Conservation (phyloP, 2,329 filamentous ascomycete genomes). For the Verticillium klebahnii region DNA sequence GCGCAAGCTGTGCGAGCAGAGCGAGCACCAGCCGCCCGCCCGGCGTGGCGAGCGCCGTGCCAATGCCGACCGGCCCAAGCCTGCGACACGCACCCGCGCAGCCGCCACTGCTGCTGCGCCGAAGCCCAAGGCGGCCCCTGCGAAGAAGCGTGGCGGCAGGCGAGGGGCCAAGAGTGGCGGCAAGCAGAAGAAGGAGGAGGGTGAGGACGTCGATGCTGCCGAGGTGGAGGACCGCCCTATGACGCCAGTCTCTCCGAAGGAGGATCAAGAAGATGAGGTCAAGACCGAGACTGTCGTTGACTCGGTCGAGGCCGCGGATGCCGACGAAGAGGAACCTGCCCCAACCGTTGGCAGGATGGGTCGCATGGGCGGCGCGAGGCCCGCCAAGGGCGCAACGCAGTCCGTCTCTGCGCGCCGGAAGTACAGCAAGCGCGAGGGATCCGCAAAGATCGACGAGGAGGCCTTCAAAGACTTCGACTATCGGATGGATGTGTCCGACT, state of each 20-base stretch:
- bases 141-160: constrained; percentile 30
- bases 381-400: constrained; percentile 56
- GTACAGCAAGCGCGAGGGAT: constrained; percentile 74
- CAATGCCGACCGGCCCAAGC: constrained; percentile 49
- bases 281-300: constrained; percentile 13
- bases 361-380: constrained; percentile 45
- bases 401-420: constrained; percentile 85
- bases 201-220: constrained; percentile 30
- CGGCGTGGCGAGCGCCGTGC: constrained; percentile 76
- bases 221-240: constrained; percentile 48
- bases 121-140: constrained; percentile 21
- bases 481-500: constrained; percentile 80
- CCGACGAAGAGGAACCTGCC: constrained; percentile 29
- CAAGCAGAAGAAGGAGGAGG: constrained; percentile 30
- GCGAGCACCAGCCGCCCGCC: constrained; percentile 92
- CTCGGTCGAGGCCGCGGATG: constrained; percentile 24
- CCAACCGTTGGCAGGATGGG: constrained; percentile 23
- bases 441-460: constrained; percentile 79
- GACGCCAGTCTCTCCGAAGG: constrained; percentile 50
- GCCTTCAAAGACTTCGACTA: constrained; percentile 92
- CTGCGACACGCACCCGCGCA: constrained; percentile 25
- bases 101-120: constrained; percentile 9
- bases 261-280: constrained; percentile 1
- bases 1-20: constrained; percentile 89
- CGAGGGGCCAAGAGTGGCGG: constrained; percentile 32